Percentiles rank a stretch among this genome's conserved stretches.
These are phyloP conservation scores for Coniochaeta sp. DNA, from an alignment of 2,329 filamentous ascomycete species.

Conservation along the genomic window DNA sequence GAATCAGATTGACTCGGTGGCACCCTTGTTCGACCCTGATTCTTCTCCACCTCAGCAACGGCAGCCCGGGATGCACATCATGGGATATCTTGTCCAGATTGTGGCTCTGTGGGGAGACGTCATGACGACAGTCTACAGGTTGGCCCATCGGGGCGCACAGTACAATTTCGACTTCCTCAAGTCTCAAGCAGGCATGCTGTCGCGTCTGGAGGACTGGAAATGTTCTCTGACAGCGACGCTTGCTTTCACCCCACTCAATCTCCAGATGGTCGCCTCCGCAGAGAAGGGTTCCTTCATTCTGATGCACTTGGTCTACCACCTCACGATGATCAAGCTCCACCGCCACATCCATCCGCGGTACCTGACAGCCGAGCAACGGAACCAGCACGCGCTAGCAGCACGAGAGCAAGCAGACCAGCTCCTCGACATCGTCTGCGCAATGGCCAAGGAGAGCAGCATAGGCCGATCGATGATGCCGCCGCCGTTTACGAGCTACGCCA, in stretches of 20 bases:
- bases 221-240: slow-evolving; percentile 44
- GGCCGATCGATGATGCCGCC: slow-evolving; percentile 35
- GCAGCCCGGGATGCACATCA: slow-evolving; percentile 32
- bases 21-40: slow-evolving; percentile 54
- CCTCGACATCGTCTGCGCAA: slow-evolving; percentile 35
- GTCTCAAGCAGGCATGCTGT: slow-evolving; percentile 36
- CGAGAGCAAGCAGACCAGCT: slow-evolving; percentile 44
- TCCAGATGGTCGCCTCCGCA: slow-evolving; percentile 46
- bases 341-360: slow-evolving; percentile 42
- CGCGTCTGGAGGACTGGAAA: slow-evolving; percentile 51
- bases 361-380: slow-evolving; percentile 30
- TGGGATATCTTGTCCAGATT: slow-evolving; percentile 56
- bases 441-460: slow-evolving; percentile 27
- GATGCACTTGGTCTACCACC: slow-evolving; percentile 61
- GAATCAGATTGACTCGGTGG: slow-evolving; percentile 44
- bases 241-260: slow-evolving; percentile 45
- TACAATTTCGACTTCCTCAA: slow-evolving; percentile 16
- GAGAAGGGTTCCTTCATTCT: slow-evolving; percentile 53
- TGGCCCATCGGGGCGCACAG: slow-evolving; percentile 24
- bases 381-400: slow-evolving; percentile 38
- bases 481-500: slow-evolving; percentile 55
- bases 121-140: slow-evolving; percentile 49
- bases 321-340: slow-evolving; percentile 56
- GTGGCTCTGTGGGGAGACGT: slow-evolving; percentile 59
- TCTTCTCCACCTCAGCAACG: slow-evolving; percentile 16